phyloP scores from a whole-genome alignment of 1,139 yeast genomes.

The Yueomyces sp. region DNA sequence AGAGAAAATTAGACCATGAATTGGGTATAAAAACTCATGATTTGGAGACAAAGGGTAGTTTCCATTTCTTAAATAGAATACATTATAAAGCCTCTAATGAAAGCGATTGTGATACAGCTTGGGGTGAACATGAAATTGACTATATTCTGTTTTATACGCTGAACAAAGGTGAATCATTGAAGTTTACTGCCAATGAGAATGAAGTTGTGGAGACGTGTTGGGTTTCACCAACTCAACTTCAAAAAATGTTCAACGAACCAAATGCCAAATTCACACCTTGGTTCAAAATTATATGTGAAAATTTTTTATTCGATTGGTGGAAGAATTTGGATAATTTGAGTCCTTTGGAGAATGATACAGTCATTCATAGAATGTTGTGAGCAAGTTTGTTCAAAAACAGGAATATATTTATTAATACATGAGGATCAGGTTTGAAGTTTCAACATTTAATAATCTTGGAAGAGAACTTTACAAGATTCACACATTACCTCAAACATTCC shows the following conservation, averaged over 20 bases:
- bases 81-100: slow-evolving; percentile 82
- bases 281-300: slow-evolving; percentile 92
- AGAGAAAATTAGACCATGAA: slow-evolving; percentile 84
- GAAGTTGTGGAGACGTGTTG: slow-evolving; percentile 77
- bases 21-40: slow-evolving; percentile 73
- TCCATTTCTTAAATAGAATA: slow-evolving; percentile 80
- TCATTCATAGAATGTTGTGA: slow-evolving; percentile 24
- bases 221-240: slow-evolving; percentile 56
- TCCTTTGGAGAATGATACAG: slow-evolving; percentile 19
- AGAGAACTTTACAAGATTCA: too few relatives aligned
- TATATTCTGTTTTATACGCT: slow-evolving; percentile 73
- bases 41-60: slow-evolving; percentile 24
- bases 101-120: slow-evolving; percentile 33
- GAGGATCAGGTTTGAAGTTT: too few relatives aligned
- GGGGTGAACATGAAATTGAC: slow-evolving; percentile 99
- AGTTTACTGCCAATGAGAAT: slow-evolving; percentile 44
- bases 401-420: too few relatives aligned
- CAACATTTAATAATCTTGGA: too few relatives aligned
- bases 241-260: slow-evolving; percentile 61
- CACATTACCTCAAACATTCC: too few relatives aligned
- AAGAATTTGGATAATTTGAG: slow-evolving; percentile 41
- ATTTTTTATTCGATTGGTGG: slow-evolving; percentile 94
- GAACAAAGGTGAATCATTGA: slow-evolving; percentile 36
- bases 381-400: too few relatives aligned
- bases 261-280: slow-evolving; percentile 79